phyloP scores from a whole-genome alignment of 306 rosid genomes.

The Quillaja saponaria region DNA sequence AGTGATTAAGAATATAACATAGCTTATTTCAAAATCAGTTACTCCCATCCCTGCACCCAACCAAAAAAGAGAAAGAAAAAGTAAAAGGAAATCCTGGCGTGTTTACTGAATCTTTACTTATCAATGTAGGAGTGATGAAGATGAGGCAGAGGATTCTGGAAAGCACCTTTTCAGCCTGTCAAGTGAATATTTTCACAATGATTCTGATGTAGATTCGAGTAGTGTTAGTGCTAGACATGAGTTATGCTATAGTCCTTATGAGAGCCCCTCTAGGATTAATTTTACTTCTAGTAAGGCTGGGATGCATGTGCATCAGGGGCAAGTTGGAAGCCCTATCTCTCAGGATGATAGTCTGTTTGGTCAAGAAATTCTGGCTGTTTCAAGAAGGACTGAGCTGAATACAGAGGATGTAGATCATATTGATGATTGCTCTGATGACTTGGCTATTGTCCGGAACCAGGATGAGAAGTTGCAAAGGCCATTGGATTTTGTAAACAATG shows the following conservation, averaged over 20 bases:
- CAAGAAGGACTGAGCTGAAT: constrained; percentile 59
- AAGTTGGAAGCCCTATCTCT: constrained; percentile 45
- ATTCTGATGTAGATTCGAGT: constrained; percentile 70
- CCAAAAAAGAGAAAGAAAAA: no score
- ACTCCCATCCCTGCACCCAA: no score
- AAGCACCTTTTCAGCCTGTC: constrained; percentile 68
- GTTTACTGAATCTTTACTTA: constrained; percentile 23
- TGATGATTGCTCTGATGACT: constrained; percentile 66
- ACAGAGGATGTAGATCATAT: constrained; percentile 58
- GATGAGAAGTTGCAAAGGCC: constrained; percentile 58
- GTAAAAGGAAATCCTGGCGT: neutral
- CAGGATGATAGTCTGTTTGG: constrained; percentile 43
- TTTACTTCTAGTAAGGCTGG: constrained; percentile 58
- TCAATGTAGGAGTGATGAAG: constrained; percentile 76
- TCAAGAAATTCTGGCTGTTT: constrained; percentile 64
- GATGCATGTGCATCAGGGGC: constrained; percentile 62
- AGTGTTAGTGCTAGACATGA: constrained; percentile 78
- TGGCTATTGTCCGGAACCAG: constrained; percentile 52
- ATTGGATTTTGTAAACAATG: constrained; percentile 85
- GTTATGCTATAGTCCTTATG: constrained; percentile 59
- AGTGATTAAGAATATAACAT: neutral
- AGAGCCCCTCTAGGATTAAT: constrained; percentile 76
- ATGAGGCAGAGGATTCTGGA: constrained; percentile 65
- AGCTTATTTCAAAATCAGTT: constrained; percentile 17
- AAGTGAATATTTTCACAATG: constrained; percentile 66